Evolutionary conservation across 1,139 yeast genomes (phyloP), one percentile per base, ranked within the genome.

Genomic region (Geotrichum candidum): DNA sequence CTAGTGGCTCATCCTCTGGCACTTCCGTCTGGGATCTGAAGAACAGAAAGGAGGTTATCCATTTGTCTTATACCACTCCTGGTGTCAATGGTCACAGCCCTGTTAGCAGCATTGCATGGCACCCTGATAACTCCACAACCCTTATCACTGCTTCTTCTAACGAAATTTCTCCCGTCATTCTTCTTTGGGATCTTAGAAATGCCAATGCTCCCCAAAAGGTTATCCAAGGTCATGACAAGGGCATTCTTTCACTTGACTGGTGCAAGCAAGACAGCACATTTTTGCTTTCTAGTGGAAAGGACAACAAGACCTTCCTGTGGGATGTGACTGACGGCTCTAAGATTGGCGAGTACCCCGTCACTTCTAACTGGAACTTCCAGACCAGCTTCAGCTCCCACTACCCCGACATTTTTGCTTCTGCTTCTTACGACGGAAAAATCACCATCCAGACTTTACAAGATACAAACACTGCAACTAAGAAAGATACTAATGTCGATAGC

Each of bases 21-120:
- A 86, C 97, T 5, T 87, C 97, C 0, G 87, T 95, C 65, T 94
- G 97, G 97, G 99, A 95, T 76, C 79, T 94, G 69, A 88, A 88
- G 71, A 84, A 90, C 56, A 87, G 87, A 74, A 84, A 90, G 70
- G 98, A 94, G 74, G 96, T 92, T 46, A 79, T 94, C 65, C 97
- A 90, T 74, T 80, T 94, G 71, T 82, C 85, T 73, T 68, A 85
- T 82, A 53, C 82, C 83, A 72, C 85, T 87, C 69, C 80, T 86
- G 69, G 86, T 86, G n/a, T 84, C 79, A 68, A 94, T 84, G 56
- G 70, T 7, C 71, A 86, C 79, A 65, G 80, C 72, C 82, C 78
- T 10, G 76, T 78, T 51, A 70, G 77, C 64, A 66, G 75, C 60
- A 77, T 79, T 51, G 83, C 85, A 70, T 90, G 99, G 99, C 94